phyloP scores from a whole-genome alignment of 2,329 filamentous ascomycete species.

The Aspergillus pseudoterreus region DNA sequence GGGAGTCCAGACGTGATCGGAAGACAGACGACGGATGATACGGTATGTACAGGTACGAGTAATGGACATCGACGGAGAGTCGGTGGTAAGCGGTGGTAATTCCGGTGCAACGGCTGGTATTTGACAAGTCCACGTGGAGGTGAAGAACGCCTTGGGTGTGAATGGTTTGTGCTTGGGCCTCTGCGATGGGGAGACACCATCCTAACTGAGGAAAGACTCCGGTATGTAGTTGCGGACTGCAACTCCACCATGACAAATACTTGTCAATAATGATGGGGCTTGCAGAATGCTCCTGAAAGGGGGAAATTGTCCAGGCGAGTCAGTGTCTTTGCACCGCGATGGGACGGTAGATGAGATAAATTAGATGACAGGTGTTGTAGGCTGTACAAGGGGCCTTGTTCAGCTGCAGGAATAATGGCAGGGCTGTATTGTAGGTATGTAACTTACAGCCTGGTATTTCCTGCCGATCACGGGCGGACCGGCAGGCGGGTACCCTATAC shows the following conservation, averaged over 20 bases:
- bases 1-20: too few relatives aligned
- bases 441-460: neutral
- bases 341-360: too few relatives aligned
- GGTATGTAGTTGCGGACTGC: too few relatives aligned
- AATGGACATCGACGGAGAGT: neutral
- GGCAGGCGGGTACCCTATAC: conserved; percentile 19
- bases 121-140: conserved; percentile 15
- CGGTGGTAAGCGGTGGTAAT: conserved; percentile 1
- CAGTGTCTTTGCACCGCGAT: too few relatives aligned
- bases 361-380: too few relatives aligned
- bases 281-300: conserved; percentile 3
- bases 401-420: neutral
- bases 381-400: neutral
- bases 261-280: neutral
- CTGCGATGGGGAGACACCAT: neutral
- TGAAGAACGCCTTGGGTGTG: conserved; percentile 11
- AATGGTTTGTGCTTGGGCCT: conserved; percentile 15
- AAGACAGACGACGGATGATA: neutral
- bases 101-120: conserved; percentile 13
- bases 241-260: conserved; percentile 5
- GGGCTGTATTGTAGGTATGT: too few relatives aligned
- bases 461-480: conserved; percentile 18
- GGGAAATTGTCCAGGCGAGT: neutral
- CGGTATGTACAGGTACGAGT: neutral
- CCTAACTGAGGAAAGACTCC: neutral